Conservation (phyloP, 805 yeast genomes). For the Priceomyces haplophilus region DNA sequence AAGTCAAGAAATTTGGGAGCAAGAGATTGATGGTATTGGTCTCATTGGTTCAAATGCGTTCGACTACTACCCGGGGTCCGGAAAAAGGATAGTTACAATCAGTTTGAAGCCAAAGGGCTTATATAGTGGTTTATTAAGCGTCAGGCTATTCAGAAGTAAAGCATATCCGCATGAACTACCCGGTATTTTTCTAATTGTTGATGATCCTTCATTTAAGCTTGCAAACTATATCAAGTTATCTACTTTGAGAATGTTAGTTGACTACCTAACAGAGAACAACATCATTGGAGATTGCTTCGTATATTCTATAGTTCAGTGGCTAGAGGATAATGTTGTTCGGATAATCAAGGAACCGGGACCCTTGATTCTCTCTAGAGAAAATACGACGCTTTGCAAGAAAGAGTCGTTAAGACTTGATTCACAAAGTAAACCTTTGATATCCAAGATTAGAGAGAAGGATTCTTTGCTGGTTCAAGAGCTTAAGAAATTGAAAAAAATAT, state of each 20-base stretch:
- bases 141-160: conserved; percentile 23
- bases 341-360: conserved; percentile 77
- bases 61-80: conserved; percentile 23
- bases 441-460: not conserved
- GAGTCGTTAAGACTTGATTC: not conserved
- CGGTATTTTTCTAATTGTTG: conserved; percentile 55
- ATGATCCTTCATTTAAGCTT: conserved; percentile 44
- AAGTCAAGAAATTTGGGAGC: conserved; percentile 56
- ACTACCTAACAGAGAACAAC: conserved; percentile 39
- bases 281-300: conserved; percentile 70
- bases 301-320: conserved; percentile 71
- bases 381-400: conserved; percentile 5
- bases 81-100: conserved; percentile 24
- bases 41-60: conserved; percentile 44
- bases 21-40: conserved; percentile 67
- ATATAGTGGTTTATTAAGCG: conserved; percentile 16
- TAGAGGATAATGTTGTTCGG: conserved; percentile 56
- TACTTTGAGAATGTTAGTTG: conserved; percentile 46
- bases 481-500: conserved; percentile 8
- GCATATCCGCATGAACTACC: conserved; percentile 67
- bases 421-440: no score
- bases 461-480: conserved; percentile 6
- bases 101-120: conserved; percentile 18
- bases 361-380: conserved; percentile 24
- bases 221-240: conserved; percentile 70